Base-by-base conservation (phyloP, 148 eudicot genomes). In the Beta vulgaris region DNA sequence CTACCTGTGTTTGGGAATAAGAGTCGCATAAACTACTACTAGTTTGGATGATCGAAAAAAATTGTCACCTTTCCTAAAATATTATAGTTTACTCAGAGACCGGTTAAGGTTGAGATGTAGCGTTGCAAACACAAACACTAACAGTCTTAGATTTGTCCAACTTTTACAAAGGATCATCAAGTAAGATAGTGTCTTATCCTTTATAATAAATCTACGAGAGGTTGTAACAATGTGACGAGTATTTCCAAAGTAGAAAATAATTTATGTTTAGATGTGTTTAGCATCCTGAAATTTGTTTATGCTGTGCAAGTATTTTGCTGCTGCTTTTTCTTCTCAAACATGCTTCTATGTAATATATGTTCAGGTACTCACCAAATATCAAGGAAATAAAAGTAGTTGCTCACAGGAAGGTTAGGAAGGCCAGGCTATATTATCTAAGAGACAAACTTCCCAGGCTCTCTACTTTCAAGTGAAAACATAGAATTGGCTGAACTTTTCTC, bases 391-490 rank as follows among this genome's bases (percentile, higher is more conserved):
- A 81, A 81, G 93, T 96, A 37, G 72, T 92, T 11, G 75, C 44
- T 73, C 98, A 91, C 87, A 73, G 90, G 87, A 96, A 92, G 84
- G 99, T 96, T 44, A 86, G 99, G 62, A 88, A 96, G 80, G 98
- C 99, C 23, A 83, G 87, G 82, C 57, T 96, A 80, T 96, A 92
- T 83, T 96, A 92, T 72, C 83, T 96, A 78, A 81, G 99, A 78
- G 94, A 96, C 73, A 96, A 92, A 87, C 99, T 96, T 72, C 99
- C 98, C 58, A 85, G 94, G 85, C 79, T 92, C 36, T 92, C 92
- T 49, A 88, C 91, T 76, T 92, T 96, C 90, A 92, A 96, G 58
- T 91, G 87, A 87, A 31, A 73, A 60, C 3, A 29, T 71, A 35
- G 72, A 68, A 21, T 42, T 66, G 9, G 68, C 73, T 55, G 54